Percentiles rank a stretch among this genome's conserved stretches.
phyloP scores from a whole-genome alignment of 2,329 filamentous ascomycete species.

The Trichoderma sp. region DNA sequence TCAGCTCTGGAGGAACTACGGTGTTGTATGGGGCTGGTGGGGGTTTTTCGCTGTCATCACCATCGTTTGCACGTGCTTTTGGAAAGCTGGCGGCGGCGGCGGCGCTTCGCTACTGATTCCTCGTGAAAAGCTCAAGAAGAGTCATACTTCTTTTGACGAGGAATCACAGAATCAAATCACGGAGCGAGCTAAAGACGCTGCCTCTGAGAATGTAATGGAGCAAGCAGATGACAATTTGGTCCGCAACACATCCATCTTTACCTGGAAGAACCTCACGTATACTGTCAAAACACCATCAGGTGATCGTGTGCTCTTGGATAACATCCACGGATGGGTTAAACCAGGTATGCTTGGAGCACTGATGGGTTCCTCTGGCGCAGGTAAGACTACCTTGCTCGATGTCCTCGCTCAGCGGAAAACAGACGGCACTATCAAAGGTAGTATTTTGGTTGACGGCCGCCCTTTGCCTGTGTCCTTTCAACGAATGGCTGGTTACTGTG shows the following conservation, averaged over 20 bases:
- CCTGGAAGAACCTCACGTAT: slow-evolving; percentile 71
- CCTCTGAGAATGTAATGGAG: not conserved
- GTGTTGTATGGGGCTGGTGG: not conserved
- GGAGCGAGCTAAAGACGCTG: not conserved
- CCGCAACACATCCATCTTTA: slow-evolving; percentile 45
- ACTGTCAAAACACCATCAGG: slow-evolving; percentile 60
- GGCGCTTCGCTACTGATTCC: not conserved
- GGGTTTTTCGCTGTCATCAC: not conserved
- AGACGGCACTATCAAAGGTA: slow-evolving; percentile 72
- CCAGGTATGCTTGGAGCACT: slow-evolving; percentile 74
- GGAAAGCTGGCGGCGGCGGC: not conserved
- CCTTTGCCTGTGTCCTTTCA: slow-evolving; percentile 72
- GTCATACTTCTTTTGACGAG: not conserved
- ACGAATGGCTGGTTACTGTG: slow-evolving; percentile 74
- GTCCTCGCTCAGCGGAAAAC: slow-evolving; percentile 77
- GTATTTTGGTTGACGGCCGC: slow-evolving; percentile 73
- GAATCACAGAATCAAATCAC: not conserved
- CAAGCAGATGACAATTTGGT: not conserved
- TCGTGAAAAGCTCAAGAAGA: not conserved
- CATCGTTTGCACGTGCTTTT: not conserved
- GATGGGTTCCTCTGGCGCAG: slow-evolving; percentile 80
- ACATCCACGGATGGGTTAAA: slow-evolving; percentile 81
- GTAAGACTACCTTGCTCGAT: slow-evolving; percentile 82
- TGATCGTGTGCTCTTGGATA: slow-evolving; percentile 68
- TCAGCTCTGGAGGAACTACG: not conserved